Conservation (phyloP, 192 early-diverging fungal species). For the Allomyces macrogynus region DNA sequence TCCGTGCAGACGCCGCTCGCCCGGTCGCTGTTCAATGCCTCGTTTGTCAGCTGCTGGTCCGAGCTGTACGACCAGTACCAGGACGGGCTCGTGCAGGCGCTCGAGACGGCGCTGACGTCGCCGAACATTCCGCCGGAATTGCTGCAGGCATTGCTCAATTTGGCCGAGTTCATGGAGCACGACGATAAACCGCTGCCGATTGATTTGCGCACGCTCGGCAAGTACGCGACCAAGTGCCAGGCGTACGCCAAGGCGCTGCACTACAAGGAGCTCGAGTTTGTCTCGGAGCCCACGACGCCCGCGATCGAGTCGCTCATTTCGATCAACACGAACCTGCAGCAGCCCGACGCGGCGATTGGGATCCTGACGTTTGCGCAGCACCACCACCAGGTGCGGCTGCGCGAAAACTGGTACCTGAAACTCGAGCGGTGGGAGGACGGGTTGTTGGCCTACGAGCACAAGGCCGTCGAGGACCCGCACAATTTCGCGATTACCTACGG, state of each 20-base stretch:
- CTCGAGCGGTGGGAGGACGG: constrained; percentile 89
- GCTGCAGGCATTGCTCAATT: constrained; percentile 68
- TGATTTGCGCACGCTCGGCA: constrained; percentile 68
- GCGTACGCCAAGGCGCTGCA: constrained; percentile 96
- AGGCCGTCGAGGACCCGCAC: constrained; percentile 55
- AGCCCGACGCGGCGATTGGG: constrained; percentile 89
- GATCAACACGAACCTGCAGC: constrained; percentile 86
- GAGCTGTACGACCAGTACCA: constrained; percentile 75
- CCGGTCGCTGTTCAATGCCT: constrained; percentile 83
- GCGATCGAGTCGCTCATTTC: constrained; percentile 79
- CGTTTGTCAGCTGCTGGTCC: constrained; percentile 91
- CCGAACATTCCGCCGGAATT: constrained; percentile 76
- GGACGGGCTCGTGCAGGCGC: constrained; percentile 60
- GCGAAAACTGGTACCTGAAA: constrained; percentile 83
- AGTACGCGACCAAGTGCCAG: constrained; percentile 79
- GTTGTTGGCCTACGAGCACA: constrained; percentile 55
- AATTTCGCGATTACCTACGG: constrained; percentile 57
- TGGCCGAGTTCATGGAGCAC: constrained; percentile 98
- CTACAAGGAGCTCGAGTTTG: constrained; percentile 90
- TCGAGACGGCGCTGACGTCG: constrained; percentile 63
- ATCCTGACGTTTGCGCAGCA: constrained; percentile 77
- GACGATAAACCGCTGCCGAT: constrained; percentile 89
- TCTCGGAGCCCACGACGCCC: constrained; percentile 53
- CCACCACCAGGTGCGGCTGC: constrained; percentile 46
- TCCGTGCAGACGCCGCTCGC: constrained; percentile 57